phyloP scores from a whole-genome alignment of 371 early-diverging fungal genomes.

The Apophysomyces variabilis region DNA sequence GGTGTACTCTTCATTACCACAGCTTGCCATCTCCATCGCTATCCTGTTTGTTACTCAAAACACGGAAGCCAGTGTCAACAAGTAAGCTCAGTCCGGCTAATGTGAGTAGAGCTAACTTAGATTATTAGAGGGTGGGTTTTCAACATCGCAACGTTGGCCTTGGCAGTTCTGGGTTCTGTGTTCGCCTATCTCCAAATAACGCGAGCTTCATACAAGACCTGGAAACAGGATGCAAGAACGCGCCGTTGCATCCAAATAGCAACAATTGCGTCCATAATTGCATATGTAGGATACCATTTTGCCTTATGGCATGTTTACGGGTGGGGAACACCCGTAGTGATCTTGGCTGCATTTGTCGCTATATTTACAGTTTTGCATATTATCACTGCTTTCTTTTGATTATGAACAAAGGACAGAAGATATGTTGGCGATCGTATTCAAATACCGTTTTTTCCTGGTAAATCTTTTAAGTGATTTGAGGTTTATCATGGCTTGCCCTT shows the following conservation, averaged over 20 bases:
- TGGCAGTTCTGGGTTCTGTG: not conserved
- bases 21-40: not conserved
- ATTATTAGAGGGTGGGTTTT: not conserved
- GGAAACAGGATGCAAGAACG: not conserved
- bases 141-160: not conserved
- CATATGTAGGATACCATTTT: not conserved
- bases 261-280: not conserved
- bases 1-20: not conserved
- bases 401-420: no score
- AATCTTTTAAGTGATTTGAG: no score
- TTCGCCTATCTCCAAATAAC: not conserved
- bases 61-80: not conserved
- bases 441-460: no score
- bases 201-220: not conserved
- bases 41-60: conserved; percentile 1
- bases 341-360: not conserved
- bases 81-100: not conserved
- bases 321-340: not conserved
- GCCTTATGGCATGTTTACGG: not conserved
- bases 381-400: not conserved
- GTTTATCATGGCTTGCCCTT: no score
- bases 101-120: not conserved
- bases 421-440: no score
- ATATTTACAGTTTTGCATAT: not conserved
- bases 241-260: not conserved